Percentiles rank a stretch among this genome's conserved stretches.
Evolutionary conservation across 495 filamentous ascomycete species (phyloP).

Genomic region (Penicillium malachiteum): DNA sequence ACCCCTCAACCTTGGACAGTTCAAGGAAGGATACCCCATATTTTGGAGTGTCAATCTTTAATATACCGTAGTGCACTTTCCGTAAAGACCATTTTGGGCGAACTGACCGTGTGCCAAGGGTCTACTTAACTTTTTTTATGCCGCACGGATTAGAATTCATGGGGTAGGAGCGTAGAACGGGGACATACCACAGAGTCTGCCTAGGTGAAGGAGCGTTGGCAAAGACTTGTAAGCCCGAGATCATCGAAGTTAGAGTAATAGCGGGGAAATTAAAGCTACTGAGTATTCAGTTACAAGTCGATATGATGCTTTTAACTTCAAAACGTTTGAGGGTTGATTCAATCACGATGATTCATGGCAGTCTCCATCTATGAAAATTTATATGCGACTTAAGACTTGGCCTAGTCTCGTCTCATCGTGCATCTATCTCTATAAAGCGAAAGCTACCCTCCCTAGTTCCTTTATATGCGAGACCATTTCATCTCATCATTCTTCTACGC

Average conservation of each 20-base stretch:
- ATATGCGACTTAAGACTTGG: too few relatives aligned
- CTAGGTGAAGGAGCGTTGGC: too few relatives aligned
- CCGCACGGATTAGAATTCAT: neutral
- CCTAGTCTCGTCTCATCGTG: neutral
- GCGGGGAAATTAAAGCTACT: too few relatives aligned
- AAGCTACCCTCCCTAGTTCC: neutral
- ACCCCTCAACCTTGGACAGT: neutral
- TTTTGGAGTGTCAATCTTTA: neutral
- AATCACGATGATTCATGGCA: neutral
- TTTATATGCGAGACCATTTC: conserved; percentile 14
- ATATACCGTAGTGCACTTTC: neutral
- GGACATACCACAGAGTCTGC: too few relatives aligned
- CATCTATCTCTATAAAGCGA: conserved; percentile 14
- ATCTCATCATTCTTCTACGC: conserved; percentile 32
- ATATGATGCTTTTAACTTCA: too few relatives aligned
- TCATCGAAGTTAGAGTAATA: too few relatives aligned
- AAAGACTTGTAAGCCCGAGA: too few relatives aligned
- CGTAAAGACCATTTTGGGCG: neutral
- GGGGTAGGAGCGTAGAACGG: neutral
- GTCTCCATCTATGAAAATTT: neutral
- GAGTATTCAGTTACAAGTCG: too few relatives aligned
- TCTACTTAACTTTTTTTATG: neutral
- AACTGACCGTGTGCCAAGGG: neutral
- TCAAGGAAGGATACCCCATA: too few relatives aligned
- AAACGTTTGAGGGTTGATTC: too few relatives aligned